A percentile compares a stretch with the other conserved stretches of the same genome.
These are phyloP conservation scores for Salisapilia sapeloensis DNA, from an alignment of 352 stramenopile species.

Conservation along the genomic window DNA sequence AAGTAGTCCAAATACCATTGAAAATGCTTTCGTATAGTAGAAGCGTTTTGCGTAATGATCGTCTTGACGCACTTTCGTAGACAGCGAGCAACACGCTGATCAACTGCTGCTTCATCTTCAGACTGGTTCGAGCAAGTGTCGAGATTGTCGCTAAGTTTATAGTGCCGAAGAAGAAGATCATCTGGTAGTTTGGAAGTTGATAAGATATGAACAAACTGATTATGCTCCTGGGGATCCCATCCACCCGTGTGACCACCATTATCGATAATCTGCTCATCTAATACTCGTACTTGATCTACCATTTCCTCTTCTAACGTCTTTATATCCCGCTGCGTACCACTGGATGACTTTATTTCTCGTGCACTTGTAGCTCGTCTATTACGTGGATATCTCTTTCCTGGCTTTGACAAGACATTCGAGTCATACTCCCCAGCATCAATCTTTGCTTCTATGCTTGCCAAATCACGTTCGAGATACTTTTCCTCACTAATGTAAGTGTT, in stretches of 20 bases:
- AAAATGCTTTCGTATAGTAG: constrained; percentile 37
- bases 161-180: constrained; percentile 15
- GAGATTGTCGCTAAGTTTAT: constrained; percentile 1
- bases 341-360: no score
- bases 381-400: no score
- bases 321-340: no score
- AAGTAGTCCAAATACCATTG: constrained; percentile 50
- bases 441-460: constrained; percentile 18
- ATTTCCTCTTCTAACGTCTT: constrained; percentile 19
- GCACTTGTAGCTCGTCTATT: no score
- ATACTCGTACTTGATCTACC: constrained; percentile 19
- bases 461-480: constrained; percentile 32
- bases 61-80: constrained; percentile 29
- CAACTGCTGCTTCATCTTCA: constrained; percentile 24
- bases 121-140: neutral
- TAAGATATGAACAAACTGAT: constrained; percentile 18
- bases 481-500: constrained; percentile 33
- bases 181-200: constrained; percentile 27
- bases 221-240: constrained; percentile 42
- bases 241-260: constrained; percentile 31
- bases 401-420: neutral
- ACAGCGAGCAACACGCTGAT: constrained; percentile 9
- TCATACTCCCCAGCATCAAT: constrained; percentile 23
- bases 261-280: constrained; percentile 35
- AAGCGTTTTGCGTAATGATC: constrained; percentile 31